phyloP scores from a whole-genome alignment of 2,329 filamentous ascomycete species.

The Paracorniculantispora psalliotae region DNA sequence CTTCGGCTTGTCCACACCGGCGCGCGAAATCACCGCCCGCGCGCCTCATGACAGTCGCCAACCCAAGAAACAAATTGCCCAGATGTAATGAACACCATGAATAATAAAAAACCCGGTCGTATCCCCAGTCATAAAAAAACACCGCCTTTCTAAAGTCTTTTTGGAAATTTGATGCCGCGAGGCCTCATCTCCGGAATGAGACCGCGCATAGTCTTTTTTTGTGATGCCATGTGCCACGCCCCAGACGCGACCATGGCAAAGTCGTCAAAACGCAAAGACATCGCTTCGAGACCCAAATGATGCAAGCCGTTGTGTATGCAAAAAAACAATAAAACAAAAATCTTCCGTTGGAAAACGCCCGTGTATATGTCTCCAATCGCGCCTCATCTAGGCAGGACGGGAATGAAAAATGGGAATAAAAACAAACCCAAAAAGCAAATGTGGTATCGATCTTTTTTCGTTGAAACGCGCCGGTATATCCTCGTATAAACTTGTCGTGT shows the following conservation, averaged over 20 bases:
- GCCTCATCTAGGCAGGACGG: slow-evolving; percentile 28
- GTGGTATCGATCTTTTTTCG: slow-evolving; percentile 44
- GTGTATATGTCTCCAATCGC: slow-evolving; percentile 41
- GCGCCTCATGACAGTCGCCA: slow-evolving; percentile 27
- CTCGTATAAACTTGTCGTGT: slow-evolving; percentile 28
- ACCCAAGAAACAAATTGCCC: slow-evolving; percentile 28
- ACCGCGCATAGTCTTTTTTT: slow-evolving; percentile 7
- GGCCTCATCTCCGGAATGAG: slow-evolving; percentile 36
- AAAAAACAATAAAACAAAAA: slow-evolving; percentile 19
- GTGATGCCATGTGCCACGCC: slow-evolving; percentile 3
- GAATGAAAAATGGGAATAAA: slow-evolving; percentile 27
- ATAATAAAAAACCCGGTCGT: slow-evolving; percentile 15
- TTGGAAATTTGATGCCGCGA: slow-evolving; percentile 43
- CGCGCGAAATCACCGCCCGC: slow-evolving; percentile 29
- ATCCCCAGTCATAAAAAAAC: slow-evolving; percentile 29
- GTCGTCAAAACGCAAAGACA: slow-evolving; percentile 31
- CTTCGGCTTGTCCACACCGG: slow-evolving; percentile 17
- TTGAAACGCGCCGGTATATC: slow-evolving; percentile 33
- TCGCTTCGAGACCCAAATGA: slow-evolving; percentile 20
- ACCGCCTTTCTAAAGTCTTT: slow-evolving; percentile 43
- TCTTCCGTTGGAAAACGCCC: slow-evolving; percentile 22
- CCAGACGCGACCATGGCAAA: slow-evolving; percentile 31
- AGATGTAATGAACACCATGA: slow-evolving; percentile 28
- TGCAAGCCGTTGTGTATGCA: slow-evolving; percentile 32
- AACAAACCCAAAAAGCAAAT: slow-evolving; percentile 33